Evolutionary conservation across 2,329 filamentous ascomycete species (phyloP).

Genomic region (Xylariaceae sp.): DNA sequence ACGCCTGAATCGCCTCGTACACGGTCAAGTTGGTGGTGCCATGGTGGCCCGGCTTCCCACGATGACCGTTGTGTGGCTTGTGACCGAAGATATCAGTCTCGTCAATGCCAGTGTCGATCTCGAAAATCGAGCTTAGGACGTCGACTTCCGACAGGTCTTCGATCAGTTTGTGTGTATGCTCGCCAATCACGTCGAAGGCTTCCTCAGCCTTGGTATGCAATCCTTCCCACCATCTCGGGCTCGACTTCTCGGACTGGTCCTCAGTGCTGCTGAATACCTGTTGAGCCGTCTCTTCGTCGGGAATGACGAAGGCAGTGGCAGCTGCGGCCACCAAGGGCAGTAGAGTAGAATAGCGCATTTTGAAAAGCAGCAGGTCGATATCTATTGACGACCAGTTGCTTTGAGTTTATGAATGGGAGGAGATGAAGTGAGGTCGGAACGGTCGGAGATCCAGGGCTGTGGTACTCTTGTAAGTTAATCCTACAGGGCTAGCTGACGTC

Average conservation of each 20-base stretch:
- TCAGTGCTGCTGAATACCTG: constrained; percentile 23
- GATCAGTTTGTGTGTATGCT: constrained; percentile 9
- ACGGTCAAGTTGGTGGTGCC: constrained; percentile 60
- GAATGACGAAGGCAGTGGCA: constrained; percentile 21
- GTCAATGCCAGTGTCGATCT: constrained; percentile 16
- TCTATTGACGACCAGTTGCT: not conserved
- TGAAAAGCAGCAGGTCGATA: not conserved
- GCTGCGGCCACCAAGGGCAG: constrained; percentile 10
- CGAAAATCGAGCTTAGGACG: constrained; percentile 13
- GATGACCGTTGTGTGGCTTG: not conserved
- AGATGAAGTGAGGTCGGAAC: not conserved
- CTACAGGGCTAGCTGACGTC: not conserved
- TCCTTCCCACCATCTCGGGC: constrained; percentile 9
- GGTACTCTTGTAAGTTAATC: not conserved
- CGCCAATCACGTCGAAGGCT: constrained; percentile 13
- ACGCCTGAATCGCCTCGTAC: constrained; percentile 72
- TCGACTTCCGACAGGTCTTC: constrained; percentile 14
- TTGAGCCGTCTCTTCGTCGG: constrained; percentile 27
- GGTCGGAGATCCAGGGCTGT: not conserved
- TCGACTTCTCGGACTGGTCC: constrained; percentile 5
- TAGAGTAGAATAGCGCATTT: constrained; percentile 17
- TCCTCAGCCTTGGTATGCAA: constrained; percentile 10
- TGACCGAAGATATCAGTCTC: constrained; percentile 15
- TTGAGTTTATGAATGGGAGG: not conserved
- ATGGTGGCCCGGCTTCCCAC: constrained; percentile 18